Conservation (phyloP, 140 eudicot genomes). For the Anethum foeniculum region DNA sequence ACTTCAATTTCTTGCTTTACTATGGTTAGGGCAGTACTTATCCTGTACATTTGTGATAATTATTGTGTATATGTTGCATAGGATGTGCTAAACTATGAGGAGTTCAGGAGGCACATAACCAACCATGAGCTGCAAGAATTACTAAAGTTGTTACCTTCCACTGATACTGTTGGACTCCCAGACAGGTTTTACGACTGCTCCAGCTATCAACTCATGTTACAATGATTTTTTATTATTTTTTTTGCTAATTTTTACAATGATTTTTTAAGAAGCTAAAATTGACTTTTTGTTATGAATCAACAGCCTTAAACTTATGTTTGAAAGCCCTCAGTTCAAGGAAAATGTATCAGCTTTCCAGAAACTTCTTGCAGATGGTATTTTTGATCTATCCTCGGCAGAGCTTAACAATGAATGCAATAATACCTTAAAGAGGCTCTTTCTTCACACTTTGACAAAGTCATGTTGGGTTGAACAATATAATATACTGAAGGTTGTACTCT, state of each 20-base stretch:
- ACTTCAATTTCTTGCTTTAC: slow-evolving; percentile 5
- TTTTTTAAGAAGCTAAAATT: not conserved
- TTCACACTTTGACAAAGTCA: slow-evolving; percentile 47
- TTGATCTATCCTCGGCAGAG: slow-evolving; percentile 51
- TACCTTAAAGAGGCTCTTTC: slow-evolving; percentile 52
- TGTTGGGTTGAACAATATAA: slow-evolving; percentile 80
- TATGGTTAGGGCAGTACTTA: not conserved
- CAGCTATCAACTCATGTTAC: not conserved
- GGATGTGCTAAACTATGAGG: slow-evolving; percentile 71
- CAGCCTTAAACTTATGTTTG: slow-evolving; percentile 78
- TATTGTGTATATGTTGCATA: slow-evolving; percentile 23
- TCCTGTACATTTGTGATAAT: not conserved
- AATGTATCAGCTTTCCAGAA: slow-evolving; percentile 70
- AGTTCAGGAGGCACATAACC: slow-evolving; percentile 45
- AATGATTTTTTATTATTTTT: no score
- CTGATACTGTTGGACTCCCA: slow-evolving; percentile 39
- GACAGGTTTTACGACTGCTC: slow-evolving; percentile 41
- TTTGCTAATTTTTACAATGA: no score
- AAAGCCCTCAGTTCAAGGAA: slow-evolving; percentile 69
- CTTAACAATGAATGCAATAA: slow-evolving; percentile 51
- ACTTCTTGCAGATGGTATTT: slow-evolving; percentile 75
- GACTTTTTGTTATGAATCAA: slow-evolving; percentile 3
- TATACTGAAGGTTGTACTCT: slow-evolving; percentile 46
- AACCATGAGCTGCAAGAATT: slow-evolving; percentile 64
- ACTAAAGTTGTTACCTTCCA: slow-evolving; percentile 51